Percentiles rank a stretch among this genome's conserved stretches.
These are phyloP conservation scores for Solanum microdontum DNA, from an alignment of 257 asterid genomes.

Conservation along the genomic window DNA sequence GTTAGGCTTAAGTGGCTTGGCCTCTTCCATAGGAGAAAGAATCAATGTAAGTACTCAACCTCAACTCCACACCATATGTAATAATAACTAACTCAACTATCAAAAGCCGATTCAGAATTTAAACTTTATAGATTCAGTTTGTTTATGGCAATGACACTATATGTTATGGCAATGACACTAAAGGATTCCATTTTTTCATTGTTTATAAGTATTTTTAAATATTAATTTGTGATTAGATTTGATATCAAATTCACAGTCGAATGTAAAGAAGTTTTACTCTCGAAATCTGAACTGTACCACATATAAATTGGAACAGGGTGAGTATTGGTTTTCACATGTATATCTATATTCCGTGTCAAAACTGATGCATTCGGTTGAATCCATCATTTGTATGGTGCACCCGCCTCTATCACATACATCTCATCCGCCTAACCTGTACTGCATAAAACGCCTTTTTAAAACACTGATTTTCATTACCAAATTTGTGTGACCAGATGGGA, in stretches of 20 bases:
- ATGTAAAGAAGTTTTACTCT: background rate
- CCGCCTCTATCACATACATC: background rate
- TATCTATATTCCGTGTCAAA: background rate
- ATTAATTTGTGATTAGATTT: background rate
- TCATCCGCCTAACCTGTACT: background rate
- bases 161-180: background rate
- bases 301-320: background rate
- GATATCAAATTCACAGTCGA: background rate
- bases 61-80: background rate
- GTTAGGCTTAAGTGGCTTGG: slow-evolving; percentile 96
- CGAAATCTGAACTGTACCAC: background rate
- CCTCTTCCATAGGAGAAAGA: slow-evolving; percentile 82
- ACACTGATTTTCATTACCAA: background rate
- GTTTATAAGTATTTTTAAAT: background rate
- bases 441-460: background rate
- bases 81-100: background rate
- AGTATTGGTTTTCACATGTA: background rate
- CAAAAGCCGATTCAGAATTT: background rate
- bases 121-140: background rate
- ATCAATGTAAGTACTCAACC: slow-evolving; percentile 53
- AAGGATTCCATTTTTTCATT: background rate
- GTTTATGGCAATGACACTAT: background rate
- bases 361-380: background rate
- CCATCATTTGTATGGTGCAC: background rate
- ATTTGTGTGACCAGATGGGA: slow-evolving; percentile 44